Base-by-base conservation (phyloP, 2,329 filamentous ascomycete genomes). In the Ophiosphaerella herpotricha region DNA sequence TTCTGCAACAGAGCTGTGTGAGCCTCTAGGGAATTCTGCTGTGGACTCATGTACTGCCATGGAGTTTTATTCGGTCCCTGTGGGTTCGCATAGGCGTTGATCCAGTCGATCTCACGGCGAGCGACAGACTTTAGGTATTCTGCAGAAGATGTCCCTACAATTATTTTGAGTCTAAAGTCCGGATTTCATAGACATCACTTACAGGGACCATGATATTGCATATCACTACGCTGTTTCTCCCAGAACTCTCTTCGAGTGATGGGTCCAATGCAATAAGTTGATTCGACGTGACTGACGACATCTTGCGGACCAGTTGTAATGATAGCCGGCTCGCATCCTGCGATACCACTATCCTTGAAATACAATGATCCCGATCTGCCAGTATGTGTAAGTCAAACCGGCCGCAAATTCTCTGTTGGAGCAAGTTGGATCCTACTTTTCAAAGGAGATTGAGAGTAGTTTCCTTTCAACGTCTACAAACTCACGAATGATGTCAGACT, bases 11-110 rank as follows among this genome's bases (percentile, higher is more conserved):
- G 37, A 24, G 33, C 43, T 53, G 41, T 58, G 37, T 67, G 60
- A 39, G 56, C 57, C 42, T 61, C 43, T 42, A 52, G 57, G 31
- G 52, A 63, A 2, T 54, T 50, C 23, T 66, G 60, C 11, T 60
- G 36, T 73, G 74, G 23, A 64, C 60, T 23, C 50, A 54, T 46
- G 69, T 72, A 43, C 71, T 73, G 57, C 64, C 46, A 74, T 38
- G 74, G 54, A 14, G 54, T 63, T 14, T 67, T 16, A 12, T 48
- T 56, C 11, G 63, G 62, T 26, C 57, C 48, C 2, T 67, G 64
- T 34, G 70, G 46, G 31, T 59, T 38, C 9, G 52, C 43, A 38
- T 71, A 43, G n/a, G 55, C 40, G 35, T 57, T 58, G n/a, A 73
- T 61, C 58, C 67, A 72, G 12, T 65, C 54, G 21, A 70, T 67